These are phyloP conservation scores for Aureobasidium sp. DNA, from an alignment of 2,329 filamentous ascomycete species.

Conservation along the genomic window DNA sequence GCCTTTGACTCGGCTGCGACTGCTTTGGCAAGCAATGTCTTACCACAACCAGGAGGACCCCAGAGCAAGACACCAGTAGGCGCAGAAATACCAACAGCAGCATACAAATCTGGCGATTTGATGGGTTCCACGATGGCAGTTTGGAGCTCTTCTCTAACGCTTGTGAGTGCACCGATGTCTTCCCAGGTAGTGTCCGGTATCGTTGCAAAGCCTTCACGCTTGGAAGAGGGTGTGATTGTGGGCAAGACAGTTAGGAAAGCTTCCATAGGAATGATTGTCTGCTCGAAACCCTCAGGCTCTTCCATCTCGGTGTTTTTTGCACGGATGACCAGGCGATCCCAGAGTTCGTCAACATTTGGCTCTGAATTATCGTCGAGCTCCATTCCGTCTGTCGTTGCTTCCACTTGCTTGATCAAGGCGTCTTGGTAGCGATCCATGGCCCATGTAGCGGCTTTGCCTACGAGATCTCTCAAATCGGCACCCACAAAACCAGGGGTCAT, in stretches of 20 bases:
- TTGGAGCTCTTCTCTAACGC: constrained; percentile 72
- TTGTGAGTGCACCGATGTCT: constrained; percentile 76
- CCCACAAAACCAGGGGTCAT: constrained; percentile 89
- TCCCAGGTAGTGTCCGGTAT: constrained; percentile 90
- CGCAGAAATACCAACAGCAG: constrained; percentile 66
- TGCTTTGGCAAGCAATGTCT: constrained; percentile 91
- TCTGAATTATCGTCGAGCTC: constrained; percentile 39
- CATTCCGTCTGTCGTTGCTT: constrained; percentile 32
- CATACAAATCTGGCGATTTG: constrained; percentile 68
- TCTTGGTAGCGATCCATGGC: constrained; percentile 54
- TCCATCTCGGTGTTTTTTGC: constrained; percentile 39
- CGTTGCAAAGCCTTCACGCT: constrained; percentile 89
- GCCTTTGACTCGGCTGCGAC: constrained; percentile 92
- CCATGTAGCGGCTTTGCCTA: constrained; percentile 55
- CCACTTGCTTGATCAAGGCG: constrained; percentile 36
- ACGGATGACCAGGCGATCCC: constrained; percentile 43
- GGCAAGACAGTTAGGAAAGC: constrained; percentile 70
- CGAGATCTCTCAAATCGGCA: constrained; percentile 70
- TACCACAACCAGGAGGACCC: constrained; percentile 94
- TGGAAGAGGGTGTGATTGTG: constrained; percentile 69
- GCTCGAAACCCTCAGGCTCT: constrained; percentile 45
- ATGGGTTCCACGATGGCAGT: constrained; percentile 88
- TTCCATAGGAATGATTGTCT: constrained; percentile 51
- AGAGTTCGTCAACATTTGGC: constrained; percentile 23
- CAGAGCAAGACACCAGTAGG: constrained; percentile 87